These are phyloP conservation scores for Camellia oleifera DNA, from an alignment of 179 eudicot genomes.

Conservation along the genomic window DNA sequence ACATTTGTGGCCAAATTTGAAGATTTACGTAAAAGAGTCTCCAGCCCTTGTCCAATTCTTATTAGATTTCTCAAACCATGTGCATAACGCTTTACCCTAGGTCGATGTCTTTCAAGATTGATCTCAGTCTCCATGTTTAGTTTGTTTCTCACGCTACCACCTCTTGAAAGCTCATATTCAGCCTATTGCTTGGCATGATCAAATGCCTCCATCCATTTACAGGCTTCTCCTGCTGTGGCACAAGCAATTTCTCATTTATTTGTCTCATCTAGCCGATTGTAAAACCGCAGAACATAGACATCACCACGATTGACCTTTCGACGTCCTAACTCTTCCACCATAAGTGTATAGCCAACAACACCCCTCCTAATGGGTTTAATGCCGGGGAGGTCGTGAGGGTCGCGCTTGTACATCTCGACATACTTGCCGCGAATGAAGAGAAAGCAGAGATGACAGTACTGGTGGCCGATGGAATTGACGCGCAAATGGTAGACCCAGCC, in stretches of 20 bases:
- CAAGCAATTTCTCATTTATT: conserved; percentile 98
- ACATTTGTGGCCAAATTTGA: too few relatives aligned
- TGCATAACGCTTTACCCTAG: conserved; percentile 84
- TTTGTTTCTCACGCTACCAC: conserved; percentile 69
- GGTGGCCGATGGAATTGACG: too few relatives aligned
- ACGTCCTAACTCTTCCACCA: conserved; percentile 78
- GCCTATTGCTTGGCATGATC: conserved; percentile 96
- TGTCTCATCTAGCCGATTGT: conserved; percentile 86
- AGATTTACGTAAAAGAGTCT: too few relatives aligned
- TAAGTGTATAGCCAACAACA: conserved; percentile 69
- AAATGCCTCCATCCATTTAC: conserved; percentile 94
- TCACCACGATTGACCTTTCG: conserved; percentile 61
- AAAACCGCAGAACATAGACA: conserved; percentile 75
- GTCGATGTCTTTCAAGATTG: conserved; percentile 88
- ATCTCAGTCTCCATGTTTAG: conserved; percentile 78
- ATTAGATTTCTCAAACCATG: conserved; percentile 80
- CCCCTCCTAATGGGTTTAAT: conserved; percentile 77
- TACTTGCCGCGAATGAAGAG: too few relatives aligned
- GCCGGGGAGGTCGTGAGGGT: too few relatives aligned
- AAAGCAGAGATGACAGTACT: too few relatives aligned
- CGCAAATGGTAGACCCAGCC: too few relatives aligned
- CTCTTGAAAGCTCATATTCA: conserved; percentile 70
- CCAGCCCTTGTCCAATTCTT: conserved; percentile 69
- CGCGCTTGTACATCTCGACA: too few relatives aligned
- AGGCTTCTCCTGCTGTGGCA: conserved; percentile 79